Percentiles rank a stretch among this genome's conserved stretches.
Evolutionary conservation across 257 asterid genomes (phyloP).

Genomic region (Nicotiana tabacum): DNA sequence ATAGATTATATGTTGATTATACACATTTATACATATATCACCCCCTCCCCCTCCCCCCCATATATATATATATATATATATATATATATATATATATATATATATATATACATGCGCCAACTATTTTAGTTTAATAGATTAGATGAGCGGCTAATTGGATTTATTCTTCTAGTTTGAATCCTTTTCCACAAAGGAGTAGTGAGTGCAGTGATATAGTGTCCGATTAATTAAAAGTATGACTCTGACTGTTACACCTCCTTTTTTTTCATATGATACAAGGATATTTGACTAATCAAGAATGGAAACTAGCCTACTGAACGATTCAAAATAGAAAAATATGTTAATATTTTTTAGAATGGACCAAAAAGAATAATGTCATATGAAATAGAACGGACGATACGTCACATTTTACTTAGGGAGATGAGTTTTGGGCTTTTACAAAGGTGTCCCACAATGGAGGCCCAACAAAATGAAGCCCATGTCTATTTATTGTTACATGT

Average conservation of each 20-base stretch:
- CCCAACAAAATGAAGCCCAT: constrained; percentile 9
- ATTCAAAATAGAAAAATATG: no score
- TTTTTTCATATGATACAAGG: not conserved
- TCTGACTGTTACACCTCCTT: not conserved
- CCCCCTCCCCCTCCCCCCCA: no score
- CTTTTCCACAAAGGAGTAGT: not conserved
- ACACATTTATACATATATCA: no score
- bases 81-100: no score
- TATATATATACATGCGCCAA: no score
- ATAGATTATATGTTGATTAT: no score
- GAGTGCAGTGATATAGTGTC: not conserved
- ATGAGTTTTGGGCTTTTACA: not conserved
- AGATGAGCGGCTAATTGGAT: no score
- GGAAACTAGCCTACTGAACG: no score
- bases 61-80: no score
- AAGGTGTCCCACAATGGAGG: constrained; percentile 1
- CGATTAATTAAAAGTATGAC: not conserved
- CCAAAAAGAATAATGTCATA: not conserved
- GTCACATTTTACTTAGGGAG: not conserved
- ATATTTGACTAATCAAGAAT: not conserved
- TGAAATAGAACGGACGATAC: no score
- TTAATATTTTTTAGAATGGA: not conserved
- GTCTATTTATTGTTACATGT: not conserved
- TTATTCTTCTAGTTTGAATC: not conserved
- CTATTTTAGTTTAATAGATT: no score